Evolutionary conservation across 306 rosid species (phyloP), one percentile per base, ranked within the genome.

Genomic region (Corylus heterophylla): DNA sequence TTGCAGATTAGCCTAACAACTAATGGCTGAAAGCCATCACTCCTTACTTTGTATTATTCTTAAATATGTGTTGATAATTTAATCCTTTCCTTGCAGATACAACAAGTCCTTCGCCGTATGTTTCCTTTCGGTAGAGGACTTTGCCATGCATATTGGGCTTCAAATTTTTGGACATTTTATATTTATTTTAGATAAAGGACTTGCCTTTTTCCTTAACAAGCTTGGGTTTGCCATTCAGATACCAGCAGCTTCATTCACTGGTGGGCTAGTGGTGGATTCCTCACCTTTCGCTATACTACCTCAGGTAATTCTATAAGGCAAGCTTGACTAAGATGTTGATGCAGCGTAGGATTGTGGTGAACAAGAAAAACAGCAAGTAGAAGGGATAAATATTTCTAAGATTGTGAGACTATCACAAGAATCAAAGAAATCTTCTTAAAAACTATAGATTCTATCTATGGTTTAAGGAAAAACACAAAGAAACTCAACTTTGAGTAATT

Each of bases 81-180:
- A 77, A 75, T 63, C 76, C 52, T 80, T 78, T 25, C 76, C 78
- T 79, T 95, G 92, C 92, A 95, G 98, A 85, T 89, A 61, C 83
- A 84, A 55, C 97, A 92, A 86, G 92, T 92, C 55, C 74, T 92
- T 82, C 82, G 4, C 44, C 89, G 93, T 50, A 77, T 95, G 94
- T 92, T 95, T 87, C 98, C 96, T 75, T 92, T 95, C 86, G 98
- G 98, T 63, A 91, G 98, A 94, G 96, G 98, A 74, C 92, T 92
- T 80, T 92, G 98, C 86, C 98, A 95, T 87, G 98, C 98, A 62
- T 92, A 88, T 68, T 95, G 98, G 98, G 98, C 98, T 62, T 97
- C 98, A 54, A 95, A 91, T 86, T 90, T 92, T 81, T 95, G 97
- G 98, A 97, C 90, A 52, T 89, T 95, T 73, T 92, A 95, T 90